Evolutionary conservation across 306 rosid species (phyloP).

Genomic region (Dalbergia oliveri): DNA sequence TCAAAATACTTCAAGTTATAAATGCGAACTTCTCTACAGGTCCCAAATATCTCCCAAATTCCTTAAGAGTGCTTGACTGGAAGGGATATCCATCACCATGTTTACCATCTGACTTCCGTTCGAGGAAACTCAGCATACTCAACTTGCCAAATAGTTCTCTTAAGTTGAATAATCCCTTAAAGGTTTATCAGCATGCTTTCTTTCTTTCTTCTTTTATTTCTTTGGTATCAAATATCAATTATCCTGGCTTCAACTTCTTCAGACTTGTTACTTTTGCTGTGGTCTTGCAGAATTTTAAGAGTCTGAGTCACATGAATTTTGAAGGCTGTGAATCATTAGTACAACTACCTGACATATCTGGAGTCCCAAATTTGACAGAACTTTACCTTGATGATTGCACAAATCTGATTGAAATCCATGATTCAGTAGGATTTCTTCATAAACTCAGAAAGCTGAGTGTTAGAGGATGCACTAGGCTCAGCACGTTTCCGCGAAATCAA

Average conservation of each 20-base stretch:
- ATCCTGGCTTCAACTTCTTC: too few relatives aligned
- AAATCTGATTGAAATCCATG: constrained; percentile 4
- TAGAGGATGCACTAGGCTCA: constrained; percentile 13
- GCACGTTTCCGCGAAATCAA: neutral
- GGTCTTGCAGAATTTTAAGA: neutral
- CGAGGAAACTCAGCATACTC: constrained; percentile 3
- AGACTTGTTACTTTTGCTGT: neutral
- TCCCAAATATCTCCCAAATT: constrained; percentile 17
- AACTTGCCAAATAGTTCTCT: neutral
- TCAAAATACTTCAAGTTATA: neutral
- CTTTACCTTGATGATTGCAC: neutral
- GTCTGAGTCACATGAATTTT: constrained; percentile 1
- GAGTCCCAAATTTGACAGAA: neutral
- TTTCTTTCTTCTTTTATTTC: neutral
- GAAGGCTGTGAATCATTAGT: neutral
- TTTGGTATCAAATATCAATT: neutral
- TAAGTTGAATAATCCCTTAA: neutral
- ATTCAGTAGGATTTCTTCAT: constrained; percentile 22
- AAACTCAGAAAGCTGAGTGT: constrained; percentile 21
- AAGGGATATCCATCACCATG: constrained; percentile 13
- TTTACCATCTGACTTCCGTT: constrained; percentile 11
- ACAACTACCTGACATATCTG: constrained; percentile 25
- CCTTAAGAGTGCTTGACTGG: constrained; percentile 33
- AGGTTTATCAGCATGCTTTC: neutral
- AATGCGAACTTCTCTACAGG: neutral